phyloP scores from a whole-genome alignment of 2,329 filamentous ascomycete species.

The Clarireedia homoeocarpa region DNA sequence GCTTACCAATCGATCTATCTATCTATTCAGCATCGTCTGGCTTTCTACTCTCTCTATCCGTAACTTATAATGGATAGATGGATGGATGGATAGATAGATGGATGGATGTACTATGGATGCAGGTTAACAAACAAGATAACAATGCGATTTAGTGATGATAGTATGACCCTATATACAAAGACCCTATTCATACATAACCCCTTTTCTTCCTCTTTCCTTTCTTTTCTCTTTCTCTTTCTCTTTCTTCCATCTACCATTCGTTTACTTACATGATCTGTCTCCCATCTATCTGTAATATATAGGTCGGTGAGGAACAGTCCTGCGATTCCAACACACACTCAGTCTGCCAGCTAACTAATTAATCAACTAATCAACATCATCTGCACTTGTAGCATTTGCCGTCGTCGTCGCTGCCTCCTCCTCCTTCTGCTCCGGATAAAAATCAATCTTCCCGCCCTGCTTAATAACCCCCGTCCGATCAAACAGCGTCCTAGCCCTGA shows the following conservation, averaged over 20 bases:
- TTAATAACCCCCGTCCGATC: slow-evolving; percentile 71
- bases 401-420: slow-evolving; percentile 11
- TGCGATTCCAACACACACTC: too few species aligned
- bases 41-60: too few species aligned
- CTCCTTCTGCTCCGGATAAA: slow-evolving; percentile 45
- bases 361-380: slow-evolving; percentile 24
- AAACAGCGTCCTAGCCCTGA: slow-evolving; percentile 76
- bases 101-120: too few species aligned
- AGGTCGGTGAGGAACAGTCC: too few species aligned
- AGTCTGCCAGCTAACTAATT: too few species aligned
- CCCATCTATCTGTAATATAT: too few species aligned
- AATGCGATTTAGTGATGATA: too few species aligned
- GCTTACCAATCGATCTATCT: too few species aligned
- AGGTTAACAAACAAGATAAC: too few species aligned
- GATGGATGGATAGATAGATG: too few species aligned
- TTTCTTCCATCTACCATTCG: neutral
- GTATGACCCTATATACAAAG: neutral
- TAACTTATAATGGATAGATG: too few species aligned
- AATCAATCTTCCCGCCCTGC: slow-evolving; percentile 59
- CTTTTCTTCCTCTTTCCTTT: neutral
- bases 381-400: slow-evolving; percentile 20
- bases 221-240: neutral
- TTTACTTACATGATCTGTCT: slow-evolving; percentile 22
- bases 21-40: too few species aligned
- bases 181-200: neutral